Base-by-base conservation (phyloP, 176 grass and related monocot genomes). In the Ensete ventricosum region DNA sequence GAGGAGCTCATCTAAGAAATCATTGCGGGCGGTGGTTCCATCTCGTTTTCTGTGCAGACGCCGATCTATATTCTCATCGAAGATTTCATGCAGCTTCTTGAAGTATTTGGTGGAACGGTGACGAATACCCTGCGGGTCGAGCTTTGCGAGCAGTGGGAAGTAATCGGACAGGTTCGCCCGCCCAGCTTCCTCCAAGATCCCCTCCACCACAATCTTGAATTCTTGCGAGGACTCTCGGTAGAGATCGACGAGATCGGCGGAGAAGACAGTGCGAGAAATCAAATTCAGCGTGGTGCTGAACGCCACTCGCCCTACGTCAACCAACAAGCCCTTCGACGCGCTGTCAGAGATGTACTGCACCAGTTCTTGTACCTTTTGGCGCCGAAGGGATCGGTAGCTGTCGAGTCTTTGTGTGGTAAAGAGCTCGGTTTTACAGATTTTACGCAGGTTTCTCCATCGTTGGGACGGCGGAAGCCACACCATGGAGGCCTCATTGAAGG, bases 111-210 rank as follows among this genome's bases (percentile, higher is more conserved):
- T n/a, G 10, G 79, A 5, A 1, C 67, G 75, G 51, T 60, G 27
- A 57, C 84, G 80, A 14, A 78, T 64, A 13, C 91, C 85, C 70
- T 90, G 85, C 8, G 81, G 72, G 64, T 95, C 91, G 14, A 72
- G 9, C 1, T 50, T 12, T 25, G 84, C 79, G 29, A 90, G 17
- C 2, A 57, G 59, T 1, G 84, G 88, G 68, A 86, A 84, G 79
- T 79, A 90, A 67, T 90, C 88, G 1, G 82, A 80, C 16, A 90
- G 6, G 80, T 94, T 90, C 14, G 84, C 75, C 50, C 53, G 55
- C 9, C 55, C 58, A 3, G 34, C 78, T 34, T 52, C 8, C 17
- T 9, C 81, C 83, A 90, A 84, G 48, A 88, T 77, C 4, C 27
- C 75, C 11, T 53, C 29, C 49, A 88, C 67, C 13, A 54, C 21